A percentile compares a stretch with the other conserved stretches of the same genome.
Conservation (phyloP, 2,329 filamentous ascomycete species). For the Curvularia eragrostidis region DNA sequence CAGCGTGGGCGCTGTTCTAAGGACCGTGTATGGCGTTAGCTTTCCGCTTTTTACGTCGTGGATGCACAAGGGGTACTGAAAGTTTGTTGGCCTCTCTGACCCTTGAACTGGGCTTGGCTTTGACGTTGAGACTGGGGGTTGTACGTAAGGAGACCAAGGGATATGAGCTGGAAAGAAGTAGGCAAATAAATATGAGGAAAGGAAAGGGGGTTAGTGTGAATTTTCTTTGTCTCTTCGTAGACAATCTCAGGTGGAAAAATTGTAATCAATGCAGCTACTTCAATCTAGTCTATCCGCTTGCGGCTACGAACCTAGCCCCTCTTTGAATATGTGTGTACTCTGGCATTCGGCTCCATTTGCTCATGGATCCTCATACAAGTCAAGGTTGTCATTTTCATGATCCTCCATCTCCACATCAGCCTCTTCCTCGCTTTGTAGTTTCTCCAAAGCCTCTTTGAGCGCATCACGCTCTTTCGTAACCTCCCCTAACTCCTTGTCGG, state of each 20-base stretch:
- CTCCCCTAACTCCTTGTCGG: too few species aligned
- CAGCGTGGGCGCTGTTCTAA: conserved; percentile 66
- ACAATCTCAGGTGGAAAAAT: too few species aligned
- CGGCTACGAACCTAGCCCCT: too few species aligned
- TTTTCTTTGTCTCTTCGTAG: background rate
- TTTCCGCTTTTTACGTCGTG: conserved; percentile 63
- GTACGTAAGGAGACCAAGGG: conserved; percentile 45
- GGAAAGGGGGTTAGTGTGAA: background rate
- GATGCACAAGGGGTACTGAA: conserved; percentile 68
- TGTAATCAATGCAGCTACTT: too few species aligned
- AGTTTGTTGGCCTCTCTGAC: conserved; percentile 61
- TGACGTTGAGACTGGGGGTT: conserved; percentile 55
- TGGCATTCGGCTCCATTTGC: too few species aligned
- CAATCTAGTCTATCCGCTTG: too few species aligned
- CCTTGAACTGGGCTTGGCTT: conserved; percentile 56
- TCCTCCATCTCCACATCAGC: background rate
- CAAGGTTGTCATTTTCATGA: background rate
- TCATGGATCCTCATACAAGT: too few species aligned
- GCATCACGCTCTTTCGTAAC: background rate
- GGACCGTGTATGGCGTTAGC: conserved; percentile 61
- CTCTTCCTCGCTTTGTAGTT: background rate
- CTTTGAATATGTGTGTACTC: too few species aligned
- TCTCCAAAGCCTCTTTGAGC: background rate
- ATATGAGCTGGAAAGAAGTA: conserved; percentile 29
- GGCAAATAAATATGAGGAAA: too few species aligned